phyloP scores from a whole-genome alignment of 2,329 filamentous ascomycete genomes.

The Plectosphaerella sp. region DNA sequence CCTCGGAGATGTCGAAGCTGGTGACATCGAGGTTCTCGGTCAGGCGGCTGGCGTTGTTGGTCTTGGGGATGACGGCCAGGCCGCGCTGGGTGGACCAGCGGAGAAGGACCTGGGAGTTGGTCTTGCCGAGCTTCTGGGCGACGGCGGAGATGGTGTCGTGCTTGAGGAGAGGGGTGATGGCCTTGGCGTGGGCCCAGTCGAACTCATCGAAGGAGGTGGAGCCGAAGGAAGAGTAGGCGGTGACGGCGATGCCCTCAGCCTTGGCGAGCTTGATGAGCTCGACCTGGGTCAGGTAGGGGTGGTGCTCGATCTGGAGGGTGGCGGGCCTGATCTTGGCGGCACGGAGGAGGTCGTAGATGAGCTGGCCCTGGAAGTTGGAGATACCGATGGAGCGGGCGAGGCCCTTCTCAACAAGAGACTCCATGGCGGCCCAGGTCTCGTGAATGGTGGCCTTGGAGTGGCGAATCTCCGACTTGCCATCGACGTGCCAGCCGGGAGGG shows the following conservation, averaged over 20 bases:
- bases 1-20: conserved; percentile 59
- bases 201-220: conserved; percentile 76
- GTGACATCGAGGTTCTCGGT: conserved; percentile 63
- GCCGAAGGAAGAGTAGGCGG: conserved; percentile 81
- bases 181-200: conserved; percentile 62
- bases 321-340: conserved; percentile 72
- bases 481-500: conserved; percentile 73
- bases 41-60: conserved; percentile 48
- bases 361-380: conserved; percentile 75
- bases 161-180: conserved; percentile 66
- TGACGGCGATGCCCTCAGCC: conserved; percentile 67
- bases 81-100: conserved; percentile 83
- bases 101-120: conserved; percentile 75
- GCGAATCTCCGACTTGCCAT: conserved; percentile 56
- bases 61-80: conserved; percentile 80
- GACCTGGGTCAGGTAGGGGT: conserved; percentile 79
- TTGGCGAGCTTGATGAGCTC: conserved; percentile 67
- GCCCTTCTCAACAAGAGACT: conserved; percentile 63
- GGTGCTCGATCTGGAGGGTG: conserved; percentile 83
- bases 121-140: conserved; percentile 66
- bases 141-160: conserved; percentile 60
- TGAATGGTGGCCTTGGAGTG: conserved; percentile 67
- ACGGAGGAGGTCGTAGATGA: conserved; percentile 74
- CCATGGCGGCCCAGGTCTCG: conserved; percentile 81
- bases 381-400: conserved; percentile 73